Base-by-base conservation (phyloP, 148 eudicot species). In the Nyssa sinensis region DNA sequence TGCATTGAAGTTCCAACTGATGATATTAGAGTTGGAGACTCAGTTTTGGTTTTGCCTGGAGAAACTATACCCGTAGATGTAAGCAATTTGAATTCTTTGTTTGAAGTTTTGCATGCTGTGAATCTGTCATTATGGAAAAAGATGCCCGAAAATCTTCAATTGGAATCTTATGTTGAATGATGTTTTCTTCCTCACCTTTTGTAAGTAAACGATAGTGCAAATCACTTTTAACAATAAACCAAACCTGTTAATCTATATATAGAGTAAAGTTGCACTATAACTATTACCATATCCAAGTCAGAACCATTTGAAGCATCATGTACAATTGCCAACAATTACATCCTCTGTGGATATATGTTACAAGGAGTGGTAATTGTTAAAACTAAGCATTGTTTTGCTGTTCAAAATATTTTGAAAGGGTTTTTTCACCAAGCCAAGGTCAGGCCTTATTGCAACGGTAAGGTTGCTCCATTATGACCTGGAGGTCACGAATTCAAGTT, bases 11-110 rank as follows among this genome's bases (percentile, higher is more conserved):
- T 90, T 35, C 91, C 97, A 67, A 91, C 95, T 60, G 98, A 94
- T 78, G 97, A 94, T 68, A 82, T 91, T 73, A 89, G 94, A 68
- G 79, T 88, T 83, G 97, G 97, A 62, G 98, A 94, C 70, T 80
- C 88, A 7, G 81, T 94, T 60, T 81, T 94, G 88, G 90, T 94
- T 82, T 90, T 94, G 75, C 98, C 98, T 53, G 98, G 98, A 78
- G 98, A 94, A 87, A 90, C 93, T 33, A 83, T 94, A 67, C 95
- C 98, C 76, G 93, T 94, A 34, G 98, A 94, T 84, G 98, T 94
- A 86, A 82, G 97, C 70, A 35, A 68, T 47, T 63, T 66, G 23
- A 71, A 63, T 70, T 71, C 32, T 64, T 16, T 31, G 30, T 35
- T 72, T 62, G 21, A 37, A 67, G 32, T 44, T 64, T 53, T 9